Evolutionary conservation across 768 basidiomycete genomes (phyloP).

Genomic region (Lyophyllum decastes): DNA sequence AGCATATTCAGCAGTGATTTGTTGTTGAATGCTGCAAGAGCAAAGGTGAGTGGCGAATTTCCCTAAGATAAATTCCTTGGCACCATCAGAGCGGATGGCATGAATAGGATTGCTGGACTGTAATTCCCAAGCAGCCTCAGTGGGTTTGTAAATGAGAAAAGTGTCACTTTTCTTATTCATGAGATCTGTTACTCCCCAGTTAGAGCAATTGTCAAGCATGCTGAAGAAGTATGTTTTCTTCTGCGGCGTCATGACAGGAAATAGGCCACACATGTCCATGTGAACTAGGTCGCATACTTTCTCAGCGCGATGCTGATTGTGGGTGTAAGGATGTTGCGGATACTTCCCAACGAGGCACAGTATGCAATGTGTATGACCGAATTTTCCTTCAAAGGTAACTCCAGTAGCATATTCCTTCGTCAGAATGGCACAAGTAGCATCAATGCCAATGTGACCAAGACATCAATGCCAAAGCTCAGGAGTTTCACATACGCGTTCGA

Average conservation of each 20-base stretch:
- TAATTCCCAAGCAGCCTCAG: not conserved
- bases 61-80: not conserved
- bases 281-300: not conserved
- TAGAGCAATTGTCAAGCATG: too few relatives aligned
- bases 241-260: too few relatives aligned
- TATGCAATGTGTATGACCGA: not conserved
- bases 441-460: not conserved
- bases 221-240: too few relatives aligned
- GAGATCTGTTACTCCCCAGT: too few relatives aligned
- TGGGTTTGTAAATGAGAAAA: not conserved
- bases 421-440: not conserved
- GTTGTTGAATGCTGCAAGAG: not conserved
- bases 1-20: not conserved
- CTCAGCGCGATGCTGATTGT: not conserved
- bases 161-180: not conserved
- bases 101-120: not conserved
- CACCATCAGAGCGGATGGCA: not conserved
- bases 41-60: not conserved
- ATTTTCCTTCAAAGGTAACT: not conserved
- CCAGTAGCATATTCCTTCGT: not conserved
- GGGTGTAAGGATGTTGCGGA: not conserved
- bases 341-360: not conserved
- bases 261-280: too few relatives aligned
- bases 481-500: not conserved
- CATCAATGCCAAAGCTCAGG: not conserved